Evolutionary conservation across 192 early-diverging fungal genomes (phyloP).

Genomic region (Thamnidium elegans): DNA sequence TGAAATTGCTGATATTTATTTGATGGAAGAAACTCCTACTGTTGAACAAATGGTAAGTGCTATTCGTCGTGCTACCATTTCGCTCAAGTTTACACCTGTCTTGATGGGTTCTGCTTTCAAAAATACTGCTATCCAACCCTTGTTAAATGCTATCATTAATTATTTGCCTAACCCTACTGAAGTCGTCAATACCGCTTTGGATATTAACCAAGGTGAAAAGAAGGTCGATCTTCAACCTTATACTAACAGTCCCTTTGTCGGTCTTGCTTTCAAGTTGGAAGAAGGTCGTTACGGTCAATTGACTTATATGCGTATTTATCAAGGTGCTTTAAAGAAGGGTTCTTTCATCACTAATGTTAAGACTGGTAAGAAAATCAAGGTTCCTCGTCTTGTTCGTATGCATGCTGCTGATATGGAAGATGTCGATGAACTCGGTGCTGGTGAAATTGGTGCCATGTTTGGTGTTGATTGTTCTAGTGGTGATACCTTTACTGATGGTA

Average conservation of each 20-base stretch:
- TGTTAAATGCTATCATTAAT: constrained; percentile 66
- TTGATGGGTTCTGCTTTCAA: constrained; percentile 85
- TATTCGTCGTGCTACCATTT: constrained; percentile 77
- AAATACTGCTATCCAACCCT: constrained; percentile 78
- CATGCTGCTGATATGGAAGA: constrained; percentile 99
- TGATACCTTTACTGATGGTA: constrained; percentile 95
- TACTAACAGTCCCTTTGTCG: constrained; percentile 74
- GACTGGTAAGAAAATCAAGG: constrained; percentile 92
- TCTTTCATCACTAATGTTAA: constrained; percentile 85
- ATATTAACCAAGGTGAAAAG: constrained; percentile 62
- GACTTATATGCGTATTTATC: constrained; percentile 96
- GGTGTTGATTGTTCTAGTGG: constrained; percentile 96
- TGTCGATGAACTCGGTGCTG: constrained; percentile 85
- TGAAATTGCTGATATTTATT: constrained; percentile 75
- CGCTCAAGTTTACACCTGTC: constrained; percentile 78
- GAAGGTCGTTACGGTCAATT: constrained; percentile 95
- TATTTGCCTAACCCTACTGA: constrained; percentile 75
- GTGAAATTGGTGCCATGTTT: constrained; percentile 98
- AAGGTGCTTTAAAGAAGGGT: constrained; percentile 85
- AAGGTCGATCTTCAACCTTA: constrained; percentile 58
- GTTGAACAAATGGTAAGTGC: constrained; percentile 67
- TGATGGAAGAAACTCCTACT: constrained; percentile 72
- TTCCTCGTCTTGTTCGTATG: constrained; percentile 95
- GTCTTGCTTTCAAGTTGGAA: constrained; percentile 87
- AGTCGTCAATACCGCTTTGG: constrained; percentile 71